phyloP scores from a whole-genome alignment of 345 rosid species.

The Melastoma malabathricum region DNA sequence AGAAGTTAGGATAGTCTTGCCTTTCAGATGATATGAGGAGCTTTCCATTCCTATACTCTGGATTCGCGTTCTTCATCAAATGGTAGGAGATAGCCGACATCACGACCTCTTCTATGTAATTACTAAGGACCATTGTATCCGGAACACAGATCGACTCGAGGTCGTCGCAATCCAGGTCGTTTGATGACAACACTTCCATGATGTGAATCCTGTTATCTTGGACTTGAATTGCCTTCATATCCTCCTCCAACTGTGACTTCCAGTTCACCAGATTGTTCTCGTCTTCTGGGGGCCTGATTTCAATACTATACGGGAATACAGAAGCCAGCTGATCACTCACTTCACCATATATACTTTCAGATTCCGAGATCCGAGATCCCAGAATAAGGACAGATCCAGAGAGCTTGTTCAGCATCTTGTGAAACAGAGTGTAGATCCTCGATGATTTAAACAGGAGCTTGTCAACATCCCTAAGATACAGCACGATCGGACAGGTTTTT shows the following conservation, averaged over 20 bases:
- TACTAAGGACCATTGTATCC: slow-evolving; percentile 60
- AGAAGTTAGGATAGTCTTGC: slow-evolving; percentile 14
- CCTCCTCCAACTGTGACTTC: slow-evolving; percentile 86
- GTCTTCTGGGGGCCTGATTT: slow-evolving; percentile 78
- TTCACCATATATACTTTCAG: slow-evolving; percentile 26
- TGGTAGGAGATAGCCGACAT: slow-evolving; percentile 83
- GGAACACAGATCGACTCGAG: slow-evolving; percentile 53
- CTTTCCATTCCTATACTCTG: slow-evolving; percentile 74
- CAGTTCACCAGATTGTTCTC: slow-evolving; percentile 72
- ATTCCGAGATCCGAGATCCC: slow-evolving; percentile 60
- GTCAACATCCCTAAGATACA: slow-evolving; percentile 74
- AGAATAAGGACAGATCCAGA: slow-evolving; percentile 75
- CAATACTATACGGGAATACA: slow-evolving; percentile 81
- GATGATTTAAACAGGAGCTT: slow-evolving; percentile 51
- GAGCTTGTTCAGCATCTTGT: slow-evolving; percentile 61
- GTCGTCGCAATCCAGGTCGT: slow-evolving; percentile 85
- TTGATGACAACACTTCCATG: slow-evolving; percentile 75
- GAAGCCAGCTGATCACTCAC: slow-evolving; percentile 48
- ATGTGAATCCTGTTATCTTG: slow-evolving; percentile 84
- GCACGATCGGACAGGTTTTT: slow-evolving; percentile 60
- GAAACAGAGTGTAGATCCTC: slow-evolving; percentile 55
- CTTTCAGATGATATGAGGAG: slow-evolving; percentile 70
- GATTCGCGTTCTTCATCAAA: slow-evolving; percentile 67
- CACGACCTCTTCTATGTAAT: slow-evolving; percentile 82
- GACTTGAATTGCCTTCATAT: slow-evolving; percentile 87